Conservation (phyloP, 2,329 filamentous ascomycete species). For the Neopestalotiopsis rosae region DNA sequence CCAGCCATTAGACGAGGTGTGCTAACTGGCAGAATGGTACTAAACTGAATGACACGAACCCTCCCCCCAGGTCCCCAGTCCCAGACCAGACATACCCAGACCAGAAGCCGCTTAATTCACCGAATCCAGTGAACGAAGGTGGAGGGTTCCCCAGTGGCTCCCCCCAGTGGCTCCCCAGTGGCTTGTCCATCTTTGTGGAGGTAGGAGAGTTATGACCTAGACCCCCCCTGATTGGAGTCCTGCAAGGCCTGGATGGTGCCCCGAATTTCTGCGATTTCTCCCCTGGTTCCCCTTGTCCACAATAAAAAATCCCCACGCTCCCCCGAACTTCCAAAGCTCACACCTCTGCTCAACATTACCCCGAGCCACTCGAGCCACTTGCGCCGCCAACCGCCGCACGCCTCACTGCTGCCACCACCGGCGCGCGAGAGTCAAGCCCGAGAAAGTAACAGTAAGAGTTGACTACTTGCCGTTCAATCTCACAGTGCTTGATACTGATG, state of each 20-base stretch:
- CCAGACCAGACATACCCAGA: neutral
- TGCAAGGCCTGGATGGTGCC: neutral
- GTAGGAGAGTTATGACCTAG: no score
- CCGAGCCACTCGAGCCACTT: conserved; percentile 37
- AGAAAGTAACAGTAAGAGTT: conserved; percentile 12
- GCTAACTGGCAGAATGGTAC: neutral
- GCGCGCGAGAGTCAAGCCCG: conserved; percentile 27
- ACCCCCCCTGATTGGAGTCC: neutral
- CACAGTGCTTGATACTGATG: neutral
- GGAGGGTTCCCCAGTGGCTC: neutral
- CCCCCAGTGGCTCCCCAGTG: neutral
- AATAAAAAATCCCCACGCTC: conserved; percentile 19
- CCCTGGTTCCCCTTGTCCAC: conserved; percentile 14
- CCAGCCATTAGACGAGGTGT: conserved; percentile 1
- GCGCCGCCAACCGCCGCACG: neutral
- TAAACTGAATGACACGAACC: neutral
- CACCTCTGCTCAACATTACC: conserved; percentile 52
- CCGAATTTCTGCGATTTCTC: neutral
- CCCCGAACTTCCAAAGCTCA: conserved; percentile 20
- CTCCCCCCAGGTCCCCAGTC: no score
- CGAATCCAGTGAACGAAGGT: neutral
- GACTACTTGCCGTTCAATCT: conserved; percentile 5
- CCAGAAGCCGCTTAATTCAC: neutral
- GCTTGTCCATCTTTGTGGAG: no score
- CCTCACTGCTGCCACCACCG: conserved; percentile 29